Base-by-base conservation (phyloP, 75 land plant species). In the Azolla pinnata region DNA sequence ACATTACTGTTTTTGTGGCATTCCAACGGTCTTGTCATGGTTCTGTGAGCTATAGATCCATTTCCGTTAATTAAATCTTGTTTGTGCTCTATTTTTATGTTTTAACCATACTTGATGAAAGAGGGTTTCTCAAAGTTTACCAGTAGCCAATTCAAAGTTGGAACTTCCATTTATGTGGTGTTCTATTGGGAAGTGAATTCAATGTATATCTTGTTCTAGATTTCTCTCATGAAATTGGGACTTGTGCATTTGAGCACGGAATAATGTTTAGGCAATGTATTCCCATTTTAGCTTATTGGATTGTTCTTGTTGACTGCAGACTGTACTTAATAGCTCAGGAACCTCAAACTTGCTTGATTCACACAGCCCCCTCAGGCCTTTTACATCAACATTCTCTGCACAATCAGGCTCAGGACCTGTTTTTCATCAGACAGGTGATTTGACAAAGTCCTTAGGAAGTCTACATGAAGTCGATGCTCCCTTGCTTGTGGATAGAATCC, bases 361-460 rank as follows among this genome's bases (percentile, higher is more conserved):
- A 16, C 61, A 73, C 34, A 67, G 54, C 58, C 25, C 78, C 35
- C 89, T 79, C 16, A 67, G 97, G 31, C 67, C 95, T 29, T 92
- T 76, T 66, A 49, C 82, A 31, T 64, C 87, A 23, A 70, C 83
- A 9, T 92, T 78, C 68, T 82, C 95, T 30, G 75, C 73, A 44
- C 95, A 87, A 48, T 85, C 97, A 60, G 85, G 76, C 0, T 65
- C 81, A 18, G 60, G 77, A 25, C 81, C 92, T 28, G 76, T 66
- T 67, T 80, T 78, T 45, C 88, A 87, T 69, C 86, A 88, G 33
- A 66, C 77, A 59, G 90, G 90, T 90, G 32, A 56, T 70, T 33
- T 26, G 2, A 4, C 16, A 33, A 35, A 7, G 30, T 10, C 35
- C 23, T 16, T 33, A 8, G 9, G 21, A 26, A 17, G 44, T 4